phyloP scores from a whole-genome alignment of 352 stramenopile species.

The Phytophthora tentaculata region DNA sequence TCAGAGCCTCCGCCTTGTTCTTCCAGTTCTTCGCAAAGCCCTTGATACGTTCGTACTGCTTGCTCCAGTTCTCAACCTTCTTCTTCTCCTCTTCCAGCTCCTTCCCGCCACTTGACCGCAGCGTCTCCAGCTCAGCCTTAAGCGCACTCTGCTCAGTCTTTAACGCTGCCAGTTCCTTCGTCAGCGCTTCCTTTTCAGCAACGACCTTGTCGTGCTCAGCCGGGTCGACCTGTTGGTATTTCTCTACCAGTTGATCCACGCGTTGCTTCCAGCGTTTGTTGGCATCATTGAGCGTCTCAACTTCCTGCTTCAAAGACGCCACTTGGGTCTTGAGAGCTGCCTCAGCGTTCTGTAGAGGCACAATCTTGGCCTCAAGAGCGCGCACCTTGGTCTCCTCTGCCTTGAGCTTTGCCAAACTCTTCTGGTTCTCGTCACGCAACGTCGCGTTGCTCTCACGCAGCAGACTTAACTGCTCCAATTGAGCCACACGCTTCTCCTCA shows the following conservation, averaged over 20 bases:
- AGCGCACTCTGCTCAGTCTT: constrained; percentile 48
- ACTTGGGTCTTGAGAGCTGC: constrained; percentile 54
- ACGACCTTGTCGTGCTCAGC: constrained; percentile 75
- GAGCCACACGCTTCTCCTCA: constrained; percentile 59
- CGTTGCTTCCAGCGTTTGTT: constrained; percentile 84
- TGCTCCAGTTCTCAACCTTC: constrained; percentile 71
- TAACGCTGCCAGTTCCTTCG: constrained; percentile 52
- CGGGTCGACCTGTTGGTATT: constrained; percentile 84
- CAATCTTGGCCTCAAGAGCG: constrained; percentile 57
- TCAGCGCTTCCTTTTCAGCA: constrained; percentile 59
- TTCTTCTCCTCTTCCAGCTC: constrained; percentile 67
- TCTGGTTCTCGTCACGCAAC: constrained; percentile 74
- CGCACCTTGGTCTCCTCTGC: constrained; percentile 57
- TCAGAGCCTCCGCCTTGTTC: constrained; percentile 70
- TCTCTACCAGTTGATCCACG: constrained; percentile 84
- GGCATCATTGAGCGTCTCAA: constrained; percentile 59
- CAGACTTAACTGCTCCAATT: constrained; percentile 78
- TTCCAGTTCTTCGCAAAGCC: constrained; percentile 87
- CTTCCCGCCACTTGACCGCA: constrained; percentile 54
- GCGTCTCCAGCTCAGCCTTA: constrained; percentile 54
- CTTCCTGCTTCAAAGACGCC: constrained; percentile 67
- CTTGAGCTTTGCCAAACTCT: constrained; percentile 58
- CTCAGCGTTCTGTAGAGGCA: constrained; percentile 55
- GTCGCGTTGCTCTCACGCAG: constrained; percentile 83
- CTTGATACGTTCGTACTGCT: constrained; percentile 84